A percentile compares a stretch with the other conserved stretches of the same genome.
Evolutionary conservation across 768 basidiomycete genomes (phyloP).

Genomic region (Phaeotremella fagi): DNA sequence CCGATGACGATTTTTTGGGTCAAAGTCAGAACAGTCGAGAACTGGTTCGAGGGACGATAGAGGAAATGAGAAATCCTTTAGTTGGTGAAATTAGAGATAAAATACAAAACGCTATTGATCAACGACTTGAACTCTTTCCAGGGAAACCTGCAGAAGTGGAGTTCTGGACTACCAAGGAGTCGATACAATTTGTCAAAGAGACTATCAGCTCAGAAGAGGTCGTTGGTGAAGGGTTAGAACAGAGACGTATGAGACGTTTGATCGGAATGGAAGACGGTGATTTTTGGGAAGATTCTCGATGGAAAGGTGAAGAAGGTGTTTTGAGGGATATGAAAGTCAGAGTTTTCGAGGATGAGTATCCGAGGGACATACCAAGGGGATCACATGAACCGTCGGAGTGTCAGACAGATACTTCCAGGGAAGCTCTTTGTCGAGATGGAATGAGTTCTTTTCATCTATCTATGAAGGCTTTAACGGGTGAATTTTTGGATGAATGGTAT

Average conservation of each 20-base stretch:
- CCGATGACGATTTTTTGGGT: no score
- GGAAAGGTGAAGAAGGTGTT: constrained; percentile 25
- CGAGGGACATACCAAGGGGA: not conserved
- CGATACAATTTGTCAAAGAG: constrained; percentile 64
- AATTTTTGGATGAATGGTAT: constrained; percentile 10
- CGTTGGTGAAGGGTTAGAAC: constrained; percentile 69
- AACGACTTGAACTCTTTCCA: not conserved
- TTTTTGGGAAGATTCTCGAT: constrained; percentile 35
- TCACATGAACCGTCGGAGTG: not conserved
- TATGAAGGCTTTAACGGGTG: constrained; percentile 5
- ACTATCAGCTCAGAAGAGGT: constrained; percentile 60
- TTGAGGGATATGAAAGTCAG: constrained; percentile 19
- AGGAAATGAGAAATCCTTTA: constrained; percentile 65
- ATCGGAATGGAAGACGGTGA: constrained; percentile 33
- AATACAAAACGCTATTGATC: constrained; percentile 1
- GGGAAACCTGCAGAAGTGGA: constrained; percentile 49
- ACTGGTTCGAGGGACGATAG: constrained; percentile 64
- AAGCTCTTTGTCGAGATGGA: constrained; percentile 4
- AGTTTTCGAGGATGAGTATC: constrained; percentile 11
- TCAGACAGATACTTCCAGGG: not conserved
- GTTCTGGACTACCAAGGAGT: constrained; percentile 78
- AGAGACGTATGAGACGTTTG: constrained; percentile 37
- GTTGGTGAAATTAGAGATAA: constrained; percentile 61
- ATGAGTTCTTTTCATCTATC: constrained; percentile 13
- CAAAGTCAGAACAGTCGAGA: constrained; percentile 60